Conservation (phyloP, 305 asterid genomes). For the Rubia peregrina region DNA sequence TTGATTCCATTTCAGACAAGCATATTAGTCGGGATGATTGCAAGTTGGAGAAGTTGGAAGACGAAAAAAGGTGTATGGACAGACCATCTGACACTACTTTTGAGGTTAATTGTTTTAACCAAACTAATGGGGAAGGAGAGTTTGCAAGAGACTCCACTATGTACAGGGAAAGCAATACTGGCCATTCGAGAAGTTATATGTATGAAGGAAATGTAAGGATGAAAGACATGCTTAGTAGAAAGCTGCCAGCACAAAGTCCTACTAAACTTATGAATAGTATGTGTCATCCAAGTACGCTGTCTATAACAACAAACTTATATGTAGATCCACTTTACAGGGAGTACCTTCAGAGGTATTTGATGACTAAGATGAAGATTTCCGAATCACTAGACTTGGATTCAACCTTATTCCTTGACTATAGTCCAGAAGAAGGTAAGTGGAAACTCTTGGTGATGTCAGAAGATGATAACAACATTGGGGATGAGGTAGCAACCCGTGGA, state of each 20-base stretch:
- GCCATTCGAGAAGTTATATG: conserved; percentile 20
- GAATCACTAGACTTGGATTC: conserved; percentile 35
- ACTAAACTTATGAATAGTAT: conserved; percentile 29
- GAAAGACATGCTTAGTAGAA: conserved; percentile 25
- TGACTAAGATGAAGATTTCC: conserved; percentile 36
- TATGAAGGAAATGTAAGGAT: conserved; percentile 27
- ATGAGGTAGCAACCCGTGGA: conserved; percentile 22
- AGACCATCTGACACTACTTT: conserved; percentile 22
- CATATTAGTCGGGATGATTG: conserved; percentile 21
- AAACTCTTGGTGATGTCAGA: conserved; percentile 53
- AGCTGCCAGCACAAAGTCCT: conserved; percentile 31
- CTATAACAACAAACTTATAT: conserved; percentile 29
- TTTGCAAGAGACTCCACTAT: conserved; percentile 8
- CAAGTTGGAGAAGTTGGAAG: conserved; percentile 27
- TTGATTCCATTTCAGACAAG: conserved; percentile 25
- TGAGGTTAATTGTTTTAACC: conserved; percentile 23
- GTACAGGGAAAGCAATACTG: conserved; percentile 18
- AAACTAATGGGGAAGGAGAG: conserved; percentile 22
- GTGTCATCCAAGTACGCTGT: conserved; percentile 27
- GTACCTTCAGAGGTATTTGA: conserved; percentile 38
- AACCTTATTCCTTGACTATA: conserved; percentile 49
- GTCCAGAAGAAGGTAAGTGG: conserved; percentile 77
- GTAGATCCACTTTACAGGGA: conserved; percentile 50
- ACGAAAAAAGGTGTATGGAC: conserved; percentile 16
- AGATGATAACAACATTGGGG: conserved; percentile 25